Percentiles rank a stretch among this genome's conserved stretches.
Evolutionary conservation across 192 early-diverging fungal species (phyloP).

Genomic region (Spizellomyces punctatus): DNA sequence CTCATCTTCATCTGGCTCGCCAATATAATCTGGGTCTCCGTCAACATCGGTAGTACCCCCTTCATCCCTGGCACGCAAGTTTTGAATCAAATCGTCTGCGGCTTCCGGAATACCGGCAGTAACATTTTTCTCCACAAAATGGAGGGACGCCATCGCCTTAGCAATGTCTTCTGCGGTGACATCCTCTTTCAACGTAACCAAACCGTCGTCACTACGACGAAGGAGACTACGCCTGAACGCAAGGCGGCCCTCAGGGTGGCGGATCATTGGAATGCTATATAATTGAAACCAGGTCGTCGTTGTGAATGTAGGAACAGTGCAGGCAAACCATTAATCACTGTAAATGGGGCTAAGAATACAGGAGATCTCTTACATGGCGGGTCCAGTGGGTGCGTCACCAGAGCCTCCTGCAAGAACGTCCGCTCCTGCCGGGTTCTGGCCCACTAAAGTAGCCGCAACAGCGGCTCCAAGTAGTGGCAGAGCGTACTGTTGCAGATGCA

Average conservation of each 20-base stretch:
- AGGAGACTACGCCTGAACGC: constrained; percentile 7
- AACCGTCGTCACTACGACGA: constrained; percentile 11
- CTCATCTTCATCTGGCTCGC: constrained; percentile 21
- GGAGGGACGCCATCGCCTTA: neutral
- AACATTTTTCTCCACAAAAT: neutral
- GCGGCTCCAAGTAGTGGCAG: no score
- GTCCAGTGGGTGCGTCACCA: no score
- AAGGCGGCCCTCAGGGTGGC: constrained; percentile 13
- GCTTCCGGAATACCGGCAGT: neutral
- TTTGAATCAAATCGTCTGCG: neutral
- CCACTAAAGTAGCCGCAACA: no score
- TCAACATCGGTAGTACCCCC: neutral
- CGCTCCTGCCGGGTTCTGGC: no score
- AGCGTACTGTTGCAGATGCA: no score
- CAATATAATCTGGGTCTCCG: constrained; percentile 27
- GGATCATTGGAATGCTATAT: constrained; percentile 22
- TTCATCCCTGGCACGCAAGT: neutral
- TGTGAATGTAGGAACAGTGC: no score
- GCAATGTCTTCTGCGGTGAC: constrained; percentile 21
- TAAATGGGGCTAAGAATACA: no score
- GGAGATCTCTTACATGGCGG: no score
- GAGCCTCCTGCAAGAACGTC: no score
- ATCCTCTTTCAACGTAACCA: constrained; percentile 1
- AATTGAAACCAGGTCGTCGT: neutral
- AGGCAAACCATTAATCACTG: no score